Conservation (phyloP, 225 moss, liverwort and hornwort genomes). For the Polytrichum formosum region DNA sequence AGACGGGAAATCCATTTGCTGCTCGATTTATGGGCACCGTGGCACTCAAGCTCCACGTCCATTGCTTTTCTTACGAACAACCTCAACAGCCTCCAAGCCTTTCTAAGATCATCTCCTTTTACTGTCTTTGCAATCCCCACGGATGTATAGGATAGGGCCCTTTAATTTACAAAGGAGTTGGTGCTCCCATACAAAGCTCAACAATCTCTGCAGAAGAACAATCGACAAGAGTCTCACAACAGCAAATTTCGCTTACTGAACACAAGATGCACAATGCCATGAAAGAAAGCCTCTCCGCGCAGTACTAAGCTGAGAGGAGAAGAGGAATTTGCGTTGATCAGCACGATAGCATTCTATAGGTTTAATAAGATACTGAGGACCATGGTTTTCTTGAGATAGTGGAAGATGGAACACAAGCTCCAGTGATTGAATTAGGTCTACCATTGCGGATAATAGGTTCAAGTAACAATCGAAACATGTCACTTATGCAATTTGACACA, state of each 20-base stretch:
- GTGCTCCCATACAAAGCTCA: not conserved
- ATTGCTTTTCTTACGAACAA: not conserved
- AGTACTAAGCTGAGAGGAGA: too few relatives aligned
- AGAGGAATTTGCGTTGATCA: too few relatives aligned
- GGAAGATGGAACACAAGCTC: too few relatives aligned
- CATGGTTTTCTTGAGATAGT: too few relatives aligned
- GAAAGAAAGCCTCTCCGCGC: not conserved
- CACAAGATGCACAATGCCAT: not conserved
- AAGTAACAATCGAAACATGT: too few relatives aligned
- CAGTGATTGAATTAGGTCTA: too few relatives aligned
- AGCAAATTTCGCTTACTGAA: not conserved
- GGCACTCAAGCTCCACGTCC: not conserved
- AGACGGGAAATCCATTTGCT: not conserved
- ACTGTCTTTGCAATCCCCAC: not conserved
- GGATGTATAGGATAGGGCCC: not conserved
- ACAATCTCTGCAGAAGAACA: not conserved
- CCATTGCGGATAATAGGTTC: too few relatives aligned
- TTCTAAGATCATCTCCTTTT: not conserved
- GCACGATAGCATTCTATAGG: too few relatives aligned
- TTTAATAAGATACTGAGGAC: too few relatives aligned
- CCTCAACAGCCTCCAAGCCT: conserved; percentile 1
- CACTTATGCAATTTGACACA: too few relatives aligned
- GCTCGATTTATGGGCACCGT: not conserved
- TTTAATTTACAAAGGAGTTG: not conserved
- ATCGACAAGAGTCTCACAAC: not conserved